phyloP scores from a whole-genome alignment of 179 eudicot species.

The Sideroxylon spinosum region DNA sequence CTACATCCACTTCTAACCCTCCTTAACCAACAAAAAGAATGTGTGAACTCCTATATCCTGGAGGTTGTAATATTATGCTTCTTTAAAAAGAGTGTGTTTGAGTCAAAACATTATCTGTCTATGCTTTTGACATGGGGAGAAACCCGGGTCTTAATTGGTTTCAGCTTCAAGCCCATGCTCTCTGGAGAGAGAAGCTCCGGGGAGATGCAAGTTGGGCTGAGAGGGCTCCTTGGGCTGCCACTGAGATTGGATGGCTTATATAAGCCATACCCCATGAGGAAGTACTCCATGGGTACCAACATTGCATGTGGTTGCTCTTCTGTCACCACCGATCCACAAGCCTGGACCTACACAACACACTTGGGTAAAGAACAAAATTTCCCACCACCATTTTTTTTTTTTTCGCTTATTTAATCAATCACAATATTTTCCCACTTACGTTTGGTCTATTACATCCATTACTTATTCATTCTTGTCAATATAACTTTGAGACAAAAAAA shows the following conservation, averaged over 20 bases:
- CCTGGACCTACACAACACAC: slow-evolving; percentile 59
- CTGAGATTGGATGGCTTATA: slow-evolving; percentile 52
- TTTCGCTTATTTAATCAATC: no score
- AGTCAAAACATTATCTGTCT: slow-evolving; percentile 3
- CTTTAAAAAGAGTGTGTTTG: background rate
- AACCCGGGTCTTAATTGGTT: slow-evolving; percentile 83
- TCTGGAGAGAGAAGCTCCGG: slow-evolving; percentile 95
- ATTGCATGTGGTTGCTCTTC: slow-evolving; percentile 98
- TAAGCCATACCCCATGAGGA: slow-evolving; percentile 85
- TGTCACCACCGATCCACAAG: slow-evolving; percentile 94
- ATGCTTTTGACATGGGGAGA: slow-evolving; percentile 19
- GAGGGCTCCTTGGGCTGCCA: slow-evolving; percentile 90
- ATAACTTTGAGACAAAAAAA: background rate
- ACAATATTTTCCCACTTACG: background rate
- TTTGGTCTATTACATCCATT: background rate
- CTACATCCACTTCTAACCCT: background rate
- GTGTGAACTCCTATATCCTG: background rate
- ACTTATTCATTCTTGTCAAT: background rate
- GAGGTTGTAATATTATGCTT: background rate
- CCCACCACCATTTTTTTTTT: background rate
- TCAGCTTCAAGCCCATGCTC: slow-evolving; percentile 95
- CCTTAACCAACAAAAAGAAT: background rate
- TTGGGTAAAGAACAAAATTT: background rate
- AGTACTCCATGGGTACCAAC: slow-evolving; percentile 85
- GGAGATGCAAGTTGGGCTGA: slow-evolving; percentile 74